Base-by-base conservation (phyloP, 2,329 filamentous ascomycete species). In the Eutypa lata region DNA sequence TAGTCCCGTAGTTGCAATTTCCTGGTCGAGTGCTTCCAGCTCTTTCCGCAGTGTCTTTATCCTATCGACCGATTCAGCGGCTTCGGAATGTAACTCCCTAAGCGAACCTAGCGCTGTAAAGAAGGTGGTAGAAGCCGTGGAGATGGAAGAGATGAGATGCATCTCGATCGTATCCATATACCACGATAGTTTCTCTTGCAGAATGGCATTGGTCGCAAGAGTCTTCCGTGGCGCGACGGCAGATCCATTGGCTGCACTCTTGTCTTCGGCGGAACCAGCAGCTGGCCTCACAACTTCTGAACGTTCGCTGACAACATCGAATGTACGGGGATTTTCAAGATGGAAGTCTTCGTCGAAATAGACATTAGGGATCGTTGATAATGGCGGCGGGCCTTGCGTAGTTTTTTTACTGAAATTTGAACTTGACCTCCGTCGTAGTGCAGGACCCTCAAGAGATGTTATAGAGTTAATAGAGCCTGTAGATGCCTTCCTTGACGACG, bases 131-230 rank as follows among this genome's bases (percentile, higher is more conserved):
- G 94, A 97, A 1, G 94, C 94, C 0, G 90, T 91, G 2, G 93
- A 97, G 57, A 99, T 99, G 0, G 92, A 96, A 31, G 90, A 91
- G 62, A 99, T 97, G 7, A 99, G 77, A 68, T 99, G 94, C 51
- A 99, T 91, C 68, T 99, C 94, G 21, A 99, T 91, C 0, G 94
- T 99, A 68, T 99, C 94, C 91, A 99, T 96, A 70, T 99, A 99
- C 94, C 94, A 99, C 0, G 94, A 97, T 13, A 99, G 77, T 71
- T 99, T 99, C 71, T 99, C 94, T 68, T 99, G 94, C 35, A 99
- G 71, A 53, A 99, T 99, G 0, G 94, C 94, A 71, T 99, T 99
- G 0, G 92, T 97, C 7, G 93, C 93, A 26, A 99, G 77, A 1
- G 90, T 89, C 68, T 97, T 97, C 55, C 93, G 83, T 8, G 89